Percentiles rank a stretch among this genome's conserved stretches.
Evolutionary conservation across 495 filamentous ascomycete genomes (phyloP).

Genomic region (Xylaria telfairii): DNA sequence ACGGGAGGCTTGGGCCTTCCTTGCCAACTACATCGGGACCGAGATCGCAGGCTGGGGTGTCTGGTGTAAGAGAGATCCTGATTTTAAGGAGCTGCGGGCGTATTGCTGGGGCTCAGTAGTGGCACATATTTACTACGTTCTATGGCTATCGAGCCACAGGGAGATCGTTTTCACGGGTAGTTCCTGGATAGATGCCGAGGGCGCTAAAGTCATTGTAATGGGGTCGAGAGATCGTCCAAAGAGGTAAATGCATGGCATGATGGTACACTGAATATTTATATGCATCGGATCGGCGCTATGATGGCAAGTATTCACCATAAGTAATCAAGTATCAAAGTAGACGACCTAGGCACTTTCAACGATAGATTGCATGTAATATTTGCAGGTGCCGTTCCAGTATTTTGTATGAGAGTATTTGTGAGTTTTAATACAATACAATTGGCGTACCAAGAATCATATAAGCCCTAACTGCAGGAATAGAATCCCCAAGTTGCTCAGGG

Average conservation of each 20-base stretch:
- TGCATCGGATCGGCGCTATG: neutral
- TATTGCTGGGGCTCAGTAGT: slow-evolving; percentile 72
- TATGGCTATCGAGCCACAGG: slow-evolving; percentile 68
- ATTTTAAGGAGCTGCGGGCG: slow-evolving; percentile 53
- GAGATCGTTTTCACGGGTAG: slow-evolving; percentile 58
- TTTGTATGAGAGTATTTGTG: neutral
- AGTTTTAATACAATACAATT: slow-evolving; percentile 14
- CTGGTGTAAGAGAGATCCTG: slow-evolving; percentile 46
- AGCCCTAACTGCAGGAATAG: slow-evolving; percentile 12
- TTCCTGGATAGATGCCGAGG: slow-evolving; percentile 64
- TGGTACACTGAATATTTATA: neutral
- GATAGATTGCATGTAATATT: neutral
- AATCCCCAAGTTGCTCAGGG: neutral
- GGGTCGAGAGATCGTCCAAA: slow-evolving; percentile 25
- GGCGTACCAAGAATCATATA: neutral
- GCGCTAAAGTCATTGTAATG: slow-evolving; percentile 55
- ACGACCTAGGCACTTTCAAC: neutral
- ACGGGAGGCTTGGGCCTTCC: slow-evolving; percentile 64
- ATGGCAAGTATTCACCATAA: neutral
- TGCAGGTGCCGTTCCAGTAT: neutral
- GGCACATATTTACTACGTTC: slow-evolving; percentile 66
- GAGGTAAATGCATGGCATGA: neutral
- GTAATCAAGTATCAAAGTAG: neutral
- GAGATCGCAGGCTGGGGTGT: slow-evolving; percentile 74
- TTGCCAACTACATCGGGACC: slow-evolving; percentile 62